Evolutionary conservation across 2,329 filamentous ascomycete genomes (phyloP), one percentile per base, ranked within the genome.

Genomic region (Cryphonectria naterciae): DNA sequence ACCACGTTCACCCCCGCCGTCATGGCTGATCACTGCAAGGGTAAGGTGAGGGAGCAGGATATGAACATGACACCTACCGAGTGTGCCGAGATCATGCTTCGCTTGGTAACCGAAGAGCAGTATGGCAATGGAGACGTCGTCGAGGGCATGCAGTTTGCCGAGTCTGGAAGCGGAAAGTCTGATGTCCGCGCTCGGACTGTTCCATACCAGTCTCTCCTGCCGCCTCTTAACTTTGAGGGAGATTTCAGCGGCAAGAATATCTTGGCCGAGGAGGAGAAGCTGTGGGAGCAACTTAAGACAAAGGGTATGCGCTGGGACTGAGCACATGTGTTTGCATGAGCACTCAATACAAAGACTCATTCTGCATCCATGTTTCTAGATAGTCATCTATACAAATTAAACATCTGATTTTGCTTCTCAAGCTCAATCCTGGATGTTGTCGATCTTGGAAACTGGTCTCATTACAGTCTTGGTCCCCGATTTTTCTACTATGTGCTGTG

Each of bases 201-300:
- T n/a, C 70, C 68, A 4, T 72, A 68, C 39, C 52, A 63, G n/a
- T 11, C 46, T 6, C 70, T 72, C 37, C 39, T 72, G 68, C 70
- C 70, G 15, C 64, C 68, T 52, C 68, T 70, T 15, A 56, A 72
- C 39, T 49, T 70, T 58, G 69, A 70, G 41, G 70, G 68, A 0
- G 73, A 73, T 8, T 73, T 73, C 64, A 71, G 68, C 25, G 73
- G 71, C 6, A 74, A 73, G 63, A 74, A 74, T 58, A 74, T 74
- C 67, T 52, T 72, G 37, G 61, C 58, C 19, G 73, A 70, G 54
- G 73, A 74, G 65, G 73, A 74, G 62, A 71, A 72, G 67, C 22
- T 74, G 11, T 74, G 67, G 66, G 71, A 69, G 25, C 62, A 72
- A 39, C 68, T 74, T 8, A 71, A 73, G 64, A 66, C 46, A 10